Evolutionary conservation across 2,329 filamentous ascomycete genomes (phyloP), one percentile per base, ranked within the genome.

Genomic region (Aspergillus brunneoviolaceus): DNA sequence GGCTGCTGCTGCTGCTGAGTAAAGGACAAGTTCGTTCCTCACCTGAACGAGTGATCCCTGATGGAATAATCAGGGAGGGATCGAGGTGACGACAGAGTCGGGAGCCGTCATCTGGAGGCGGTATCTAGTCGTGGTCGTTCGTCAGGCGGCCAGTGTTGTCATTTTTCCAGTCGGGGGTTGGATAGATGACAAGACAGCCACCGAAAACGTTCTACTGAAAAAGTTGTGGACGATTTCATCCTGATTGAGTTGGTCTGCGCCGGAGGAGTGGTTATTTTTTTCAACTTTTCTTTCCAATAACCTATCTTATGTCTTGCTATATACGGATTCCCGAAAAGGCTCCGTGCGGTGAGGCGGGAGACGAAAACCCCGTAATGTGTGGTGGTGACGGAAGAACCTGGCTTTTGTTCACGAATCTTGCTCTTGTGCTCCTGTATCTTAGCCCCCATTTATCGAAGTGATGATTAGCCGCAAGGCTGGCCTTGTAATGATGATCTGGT

Each of bases 381-480:
- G 60, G 61, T 60, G 42, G 57, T 57, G 62, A 62, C 61, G 63
- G 65, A 35, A 35, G 33, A 63, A 64, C 52, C 55, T 59, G 61
- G 62, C 65, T 67, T 68, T 62, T 65, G 57, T 51, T 74, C 70
- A 72, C 71, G 72, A 75, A 71, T 71, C 67, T 76, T 75, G 71
- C 27, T 29, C 69, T 73, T 66, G 64, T 69, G 64, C 68, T 74
- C 70, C 65, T 76, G 73, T 76, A 76, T 75, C 73, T 75, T 76
- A 76, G 70, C 72, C 70, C 72, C 67, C 66, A 73, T 75, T 75
- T 74, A 73, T 75, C 75, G 74, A 74, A 70, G 68, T 75, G 71
- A 74, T 67, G 73, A 76, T 70, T 71, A 70, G 68, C 67, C 66
- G 61, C 60, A 68, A 67, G 66, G 66, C 65, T 68, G 62, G 63